These are phyloP conservation scores for Colletotrichum spaethianum DNA, from an alignment of 2,329 filamentous ascomycete genomes.

Conservation along the genomic window DNA sequence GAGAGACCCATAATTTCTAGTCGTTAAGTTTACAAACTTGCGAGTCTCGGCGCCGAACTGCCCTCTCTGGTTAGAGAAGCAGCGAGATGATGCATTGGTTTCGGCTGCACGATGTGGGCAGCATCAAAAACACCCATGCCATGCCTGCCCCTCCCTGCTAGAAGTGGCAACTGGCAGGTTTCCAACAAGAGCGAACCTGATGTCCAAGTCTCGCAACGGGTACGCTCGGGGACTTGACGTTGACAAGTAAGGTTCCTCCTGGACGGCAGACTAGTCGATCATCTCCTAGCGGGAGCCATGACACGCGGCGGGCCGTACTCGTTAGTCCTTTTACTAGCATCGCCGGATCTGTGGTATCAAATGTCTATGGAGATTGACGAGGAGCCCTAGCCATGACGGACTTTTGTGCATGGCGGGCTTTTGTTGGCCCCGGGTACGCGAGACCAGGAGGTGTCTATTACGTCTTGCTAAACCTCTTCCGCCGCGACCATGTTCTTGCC, in stretches of 20 bases:
- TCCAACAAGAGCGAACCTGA: neutral
- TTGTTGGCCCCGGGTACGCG: neutral
- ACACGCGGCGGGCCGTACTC: conserved; percentile 18
- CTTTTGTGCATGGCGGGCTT: conserved; percentile 21
- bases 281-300: neutral
- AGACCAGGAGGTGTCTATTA: neutral
- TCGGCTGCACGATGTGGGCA: neutral
- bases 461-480: neutral
- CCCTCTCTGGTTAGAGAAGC: neutral
- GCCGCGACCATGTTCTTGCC: neutral
- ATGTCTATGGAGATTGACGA: neutral
- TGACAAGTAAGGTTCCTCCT: conserved; percentile 1
- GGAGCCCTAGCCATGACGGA: neutral
- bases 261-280: neutral
- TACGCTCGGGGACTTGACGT: neutral
- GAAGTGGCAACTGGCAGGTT: conserved; percentile 10
- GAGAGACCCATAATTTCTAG: neutral
- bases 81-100: neutral
- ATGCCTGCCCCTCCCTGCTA: conserved; percentile 6
- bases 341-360: neutral
- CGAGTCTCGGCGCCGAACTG: conserved; percentile 24
- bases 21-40: neutral
- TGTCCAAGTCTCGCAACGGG: neutral
- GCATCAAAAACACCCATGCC: conserved; percentile 12
- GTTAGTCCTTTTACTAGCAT: neutral